Evolutionary conservation across 257 asterid genomes (phyloP), one percentile per base, ranked within the genome.

Genomic region (Salvia miltiorrhiza): DNA sequence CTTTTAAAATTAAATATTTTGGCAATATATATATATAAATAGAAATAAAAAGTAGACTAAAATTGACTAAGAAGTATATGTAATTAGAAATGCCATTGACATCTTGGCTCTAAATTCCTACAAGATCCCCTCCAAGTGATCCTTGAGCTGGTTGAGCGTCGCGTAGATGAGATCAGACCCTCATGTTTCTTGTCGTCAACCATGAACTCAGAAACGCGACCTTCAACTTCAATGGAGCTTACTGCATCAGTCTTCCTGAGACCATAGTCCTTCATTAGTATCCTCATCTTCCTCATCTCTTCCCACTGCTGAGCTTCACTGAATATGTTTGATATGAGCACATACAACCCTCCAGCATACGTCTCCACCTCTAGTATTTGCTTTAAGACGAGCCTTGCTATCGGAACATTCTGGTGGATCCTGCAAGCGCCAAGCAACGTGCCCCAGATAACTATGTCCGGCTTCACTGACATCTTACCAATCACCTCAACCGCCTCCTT

Each of bases 341-440:
- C 89, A 63, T 72, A 83, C 33, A 81, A 67, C 3, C 89, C 92
- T 4, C 85, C 87, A 3, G 45, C 64, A 24, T 53, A 48, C 1
- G 70, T 47, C 45, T 82, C 84, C 84, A 80, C 2, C 73, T 83
- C 90, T 14, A 85, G 67, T 4, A 87, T 16, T 44, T 87, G 88
- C 79, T 87, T 87, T 11, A 87, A 55, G 40, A 83, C 71, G 43
- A 79, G 64, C 73, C 80, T 82, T 20, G 88, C 85, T 6, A 82
- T 30, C 14, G 14, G 26, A 48, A 85, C 83, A 37, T 82, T 80
- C 7, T 61, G 71, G 57, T 73, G 79, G 50, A 70, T 80, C 55
- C 83, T 81, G 70, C 95, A 85, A 21, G 88, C 90, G 2, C 86
- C 87, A 3, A 85, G 84, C 76, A 88, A 57, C 17, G 95, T 40